Evolutionary conservation across 1,139 yeast species (phyloP).

Genomic region (Scheffersomyces parashehatae): DNA sequence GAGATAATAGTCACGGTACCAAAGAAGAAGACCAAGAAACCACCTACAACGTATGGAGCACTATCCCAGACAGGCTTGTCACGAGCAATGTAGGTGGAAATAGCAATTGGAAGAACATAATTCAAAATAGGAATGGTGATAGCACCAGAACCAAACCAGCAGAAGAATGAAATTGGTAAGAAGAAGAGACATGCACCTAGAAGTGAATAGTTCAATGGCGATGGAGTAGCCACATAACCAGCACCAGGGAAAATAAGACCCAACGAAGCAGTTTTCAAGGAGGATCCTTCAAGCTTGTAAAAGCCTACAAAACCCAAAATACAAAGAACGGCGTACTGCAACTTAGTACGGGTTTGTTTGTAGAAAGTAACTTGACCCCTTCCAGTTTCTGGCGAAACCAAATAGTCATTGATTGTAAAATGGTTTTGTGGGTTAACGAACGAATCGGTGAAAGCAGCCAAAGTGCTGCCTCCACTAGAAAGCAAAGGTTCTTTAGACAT

Average conservation of each 20-base stretch:
- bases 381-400: neutral
- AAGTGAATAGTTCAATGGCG: slow-evolving; percentile 2
- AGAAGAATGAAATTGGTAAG: slow-evolving; percentile 3
- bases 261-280: slow-evolving; percentile 1
- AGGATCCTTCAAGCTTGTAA: neutral
- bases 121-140: neutral
- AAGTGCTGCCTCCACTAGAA: neutral
- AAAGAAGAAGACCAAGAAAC: neutral
- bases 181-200: slow-evolving; percentile 1
- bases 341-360: neutral
- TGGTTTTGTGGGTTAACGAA: neutral
- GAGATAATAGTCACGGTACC: neutral
- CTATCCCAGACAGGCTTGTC: neutral
- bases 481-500: slow-evolving; percentile 1
- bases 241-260: slow-evolving; percentile 4
- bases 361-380: neutral
- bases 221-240: slow-evolving; percentile 3
- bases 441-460: neutral
- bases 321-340: neutral
- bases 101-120: neutral
- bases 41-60: slow-evolving; percentile 1
- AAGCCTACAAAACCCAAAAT: neutral
- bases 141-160: slow-evolving; percentile 3
- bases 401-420: neutral
- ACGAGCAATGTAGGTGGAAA: neutral